A percentile compares a stretch with the other conserved stretches of the same genome.
These are phyloP conservation scores for Dryas integrifolia DNA, from an alignment of 331 rosid species.

Conservation along the genomic window DNA sequence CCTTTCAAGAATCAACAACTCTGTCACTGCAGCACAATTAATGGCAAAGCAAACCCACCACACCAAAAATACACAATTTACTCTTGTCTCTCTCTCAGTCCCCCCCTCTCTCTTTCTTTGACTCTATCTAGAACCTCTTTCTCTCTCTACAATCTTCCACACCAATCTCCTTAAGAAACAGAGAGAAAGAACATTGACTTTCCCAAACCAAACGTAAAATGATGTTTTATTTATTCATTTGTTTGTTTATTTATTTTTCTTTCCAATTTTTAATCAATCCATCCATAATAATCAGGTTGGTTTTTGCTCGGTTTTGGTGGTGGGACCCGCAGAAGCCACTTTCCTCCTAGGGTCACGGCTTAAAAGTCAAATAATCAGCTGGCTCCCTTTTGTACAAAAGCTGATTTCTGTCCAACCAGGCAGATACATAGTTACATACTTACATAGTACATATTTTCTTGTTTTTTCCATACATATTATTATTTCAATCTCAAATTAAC, in stretches of 20 bases:
- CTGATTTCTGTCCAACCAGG: conserved; percentile 50
- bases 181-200: conserved; percentile 69
- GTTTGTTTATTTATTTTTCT: conserved; percentile 13
- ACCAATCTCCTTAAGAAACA: conserved; percentile 35
- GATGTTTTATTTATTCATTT: conserved; percentile 28
- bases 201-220: conserved; percentile 39
- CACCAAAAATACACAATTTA: conserved; percentile 44
- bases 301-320: conserved; percentile 28
- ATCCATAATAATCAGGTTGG: conserved; percentile 15
- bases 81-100: conserved; percentile 23
- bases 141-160: conserved; percentile 39
- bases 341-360: conserved; percentile 28
- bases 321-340: conserved; percentile 49
- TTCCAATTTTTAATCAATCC: neutral
- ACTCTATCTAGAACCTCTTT: conserved; percentile 16
- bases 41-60: conserved; percentile 35
- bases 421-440: conserved; percentile 1
- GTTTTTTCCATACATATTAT: neutral
- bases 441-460: neutral
- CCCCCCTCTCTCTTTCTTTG: conserved; percentile 19
- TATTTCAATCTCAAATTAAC: neutral
- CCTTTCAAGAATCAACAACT: conserved; percentile 23
- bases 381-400: conserved; percentile 42
- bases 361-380: conserved; percentile 64
- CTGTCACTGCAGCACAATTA: conserved; percentile 34